Base-by-base conservation (phyloP, 495 filamentous ascomycete genomes). In the Aspergillus heteromorphus region DNA sequence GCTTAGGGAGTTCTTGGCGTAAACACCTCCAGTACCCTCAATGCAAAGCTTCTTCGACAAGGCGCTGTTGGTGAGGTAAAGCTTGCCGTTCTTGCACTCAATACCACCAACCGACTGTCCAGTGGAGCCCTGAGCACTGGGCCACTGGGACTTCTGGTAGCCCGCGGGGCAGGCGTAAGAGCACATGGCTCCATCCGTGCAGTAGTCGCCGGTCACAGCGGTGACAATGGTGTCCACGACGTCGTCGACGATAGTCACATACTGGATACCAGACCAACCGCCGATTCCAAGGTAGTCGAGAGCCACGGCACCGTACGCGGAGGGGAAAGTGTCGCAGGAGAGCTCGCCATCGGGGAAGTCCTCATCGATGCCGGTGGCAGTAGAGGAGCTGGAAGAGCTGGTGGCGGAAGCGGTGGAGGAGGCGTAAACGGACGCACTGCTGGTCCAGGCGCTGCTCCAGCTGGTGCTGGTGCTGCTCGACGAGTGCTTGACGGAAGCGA, bases 91-190 rank as follows among this genome's bases (percentile, higher is more conserved):
- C 31, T 65, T 60, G 83, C 93, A 98, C 65, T 81, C 78, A 21
- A 98, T 73, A 59, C 93, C 93, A 71, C 93, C 93, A 41, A 95
- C 79, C 34, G 91, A 96, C 74, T 97, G 87, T 29, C 86, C 87
- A 45, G 87, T 90, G 38, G 71, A 61, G 34, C 93, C 95, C 76
- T 97, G 93, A 25, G 67, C 79, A 21, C 55, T 63, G 31, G 95
- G 93, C 91, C 91, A 98, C 71, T 97, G 92, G 36, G 85, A 80
- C 81, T 97, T 97, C 63, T 92, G 85, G 75, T 91, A 97, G 49
- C 92, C 92, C 42, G 85, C 65, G 6, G 93, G 92, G 75, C 93
- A 98, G 48, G 87, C 89, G 64, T 97, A 98, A 5, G 92, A 96
- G 79, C 93, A 97, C 74, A 90, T 88, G 41, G 77, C 73, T 36